Base-by-base conservation (phyloP, 352 stramenopile species). In the Paralagenidium karlingii region DNA sequence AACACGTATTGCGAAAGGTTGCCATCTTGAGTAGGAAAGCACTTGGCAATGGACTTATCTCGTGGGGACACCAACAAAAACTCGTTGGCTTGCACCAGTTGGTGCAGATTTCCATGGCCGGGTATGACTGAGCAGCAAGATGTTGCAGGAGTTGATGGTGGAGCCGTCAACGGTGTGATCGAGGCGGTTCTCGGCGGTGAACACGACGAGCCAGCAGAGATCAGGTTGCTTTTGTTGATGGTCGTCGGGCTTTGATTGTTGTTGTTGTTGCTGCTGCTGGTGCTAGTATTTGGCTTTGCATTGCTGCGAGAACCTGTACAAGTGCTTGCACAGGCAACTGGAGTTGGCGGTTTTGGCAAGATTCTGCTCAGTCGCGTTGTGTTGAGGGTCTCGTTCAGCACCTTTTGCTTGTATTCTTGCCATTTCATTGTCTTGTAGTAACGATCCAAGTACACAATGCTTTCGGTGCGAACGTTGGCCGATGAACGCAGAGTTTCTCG, bases 401-500 rank as follows among this genome's bases (percentile, higher is more conserved):
- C 41, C 13, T 69, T 63, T 11, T 63, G 43, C 39, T 81, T 81
- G 44, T 70, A 78, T 0, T 32, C 26, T n/a, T 68, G 45, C 73
- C 73, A 87, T 34, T 82, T 81, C 13, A 63, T 43, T 0, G 64
- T 75, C 45, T 87, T 87, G 54, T 76, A 60, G 19, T 75, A 73
- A 0, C 68, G 67, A 47, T 87, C 73, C 16, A 82, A 34, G 45
- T 81, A 78, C 16, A 82, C 64, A 34, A 87, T 56, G 15, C 47
- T 66, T 26, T 75, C 55, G 0, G 55, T 57, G 24, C 66, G 63
- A 13, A 44, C 53, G 6, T 74, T 59, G 4, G 57, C 63, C 1
- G 65, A 58, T 22, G 57, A 48, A 5, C 67, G 62, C 2, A 83
- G 43, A 1, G 58, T 78, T 42, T 87, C 69, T 6, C 73, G 48